Evolutionary conservation across 768 basidiomycete genomes (phyloP), one percentile per base, ranked within the genome.

Genomic region (Lactifluus piperatus): DNA sequence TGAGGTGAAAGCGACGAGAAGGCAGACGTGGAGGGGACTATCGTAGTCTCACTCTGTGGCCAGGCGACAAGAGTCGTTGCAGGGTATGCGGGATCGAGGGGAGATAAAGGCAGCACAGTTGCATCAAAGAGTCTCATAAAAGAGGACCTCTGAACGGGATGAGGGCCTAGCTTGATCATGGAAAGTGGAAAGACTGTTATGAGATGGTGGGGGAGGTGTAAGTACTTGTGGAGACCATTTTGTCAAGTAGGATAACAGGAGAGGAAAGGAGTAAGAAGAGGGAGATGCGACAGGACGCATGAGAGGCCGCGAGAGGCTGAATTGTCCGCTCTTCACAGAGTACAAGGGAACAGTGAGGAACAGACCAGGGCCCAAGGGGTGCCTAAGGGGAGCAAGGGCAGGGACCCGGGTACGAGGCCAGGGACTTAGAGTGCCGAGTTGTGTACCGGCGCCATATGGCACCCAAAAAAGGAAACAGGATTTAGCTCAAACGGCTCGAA

Each of bases 71-170:
- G 54, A 63, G 10, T 56, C 64, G 18, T 51, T 49, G 34, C 48
- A 57, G 29, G 37, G 67, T 48, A 34, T 56, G 57, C 50, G 66
- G 54, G 43, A 67, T 57, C 29, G 67, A 36, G 57, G 69, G 60
- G 39, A 66, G 41, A 64, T 61, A 51, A 58, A 46, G 63, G 71
- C 68, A 60, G 75, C 68, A 70, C 72, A 74, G 41, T 65, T 82
- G 48, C 79, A 73, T 27, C 73, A 69, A 54, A 84, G 76, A 11
- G 83, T 77, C 62, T 83, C 77, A 51, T 82, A 73, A 51, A 84
- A 74, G 47, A 84, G 76, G 10, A 76, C 74, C 65, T 83, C 79
- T 4, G 80, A 81, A 56, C 80, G 75, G 36, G 78, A 79, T 0
- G 80, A 71, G 0, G 80, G 75, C 50, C 77, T 74, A 18, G 68